A percentile compares a stretch with the other conserved stretches of the same genome.
Conservation (phyloP, 1,139 yeast genomes). For the Blastobotrys raffinosifermentans region DNA sequence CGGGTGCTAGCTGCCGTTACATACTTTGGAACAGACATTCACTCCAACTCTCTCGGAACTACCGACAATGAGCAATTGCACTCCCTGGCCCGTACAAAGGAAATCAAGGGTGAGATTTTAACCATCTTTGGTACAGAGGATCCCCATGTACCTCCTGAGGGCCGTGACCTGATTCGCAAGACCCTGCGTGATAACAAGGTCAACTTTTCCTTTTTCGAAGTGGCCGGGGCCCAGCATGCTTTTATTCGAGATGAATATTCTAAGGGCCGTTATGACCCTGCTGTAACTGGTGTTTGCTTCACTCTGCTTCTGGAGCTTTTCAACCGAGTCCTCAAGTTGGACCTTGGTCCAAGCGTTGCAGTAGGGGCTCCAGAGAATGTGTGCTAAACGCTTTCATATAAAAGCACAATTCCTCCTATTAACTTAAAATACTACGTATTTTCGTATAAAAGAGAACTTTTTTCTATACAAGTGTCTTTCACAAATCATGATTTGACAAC, state of each 20-base stretch:
- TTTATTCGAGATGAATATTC: slow-evolving; percentile 73
- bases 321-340: slow-evolving; percentile 60
- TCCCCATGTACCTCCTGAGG: slow-evolving; percentile 74
- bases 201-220: slow-evolving; percentile 64
- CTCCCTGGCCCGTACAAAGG: slow-evolving; percentile 49
- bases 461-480: no score
- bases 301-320: slow-evolving; percentile 67
- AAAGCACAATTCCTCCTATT: background rate
- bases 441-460: no score
- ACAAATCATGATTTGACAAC: no score
- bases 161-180: slow-evolving; percentile 64
- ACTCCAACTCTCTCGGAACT: slow-evolving; percentile 56
- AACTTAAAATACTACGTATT: background rate
- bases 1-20: slow-evolving; percentile 65
- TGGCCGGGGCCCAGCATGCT: slow-evolving; percentile 79
- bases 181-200: slow-evolving; percentile 56
- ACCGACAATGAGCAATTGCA: slow-evolving; percentile 50
- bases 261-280: slow-evolving; percentile 75
- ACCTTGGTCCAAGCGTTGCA: slow-evolving; percentile 58
- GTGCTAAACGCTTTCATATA: slow-evolving; percentile 38
- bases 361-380: slow-evolving; percentile 51
- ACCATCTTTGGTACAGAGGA: slow-evolving; percentile 75
- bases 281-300: slow-evolving; percentile 61
- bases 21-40: slow-evolving; percentile 80
- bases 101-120: slow-evolving; percentile 43